A percentile compares a stretch with the other conserved stretches of the same genome.
phyloP scores from a whole-genome alignment of 2,329 filamentous ascomycete genomes.

The Claviceps sp. region DNA sequence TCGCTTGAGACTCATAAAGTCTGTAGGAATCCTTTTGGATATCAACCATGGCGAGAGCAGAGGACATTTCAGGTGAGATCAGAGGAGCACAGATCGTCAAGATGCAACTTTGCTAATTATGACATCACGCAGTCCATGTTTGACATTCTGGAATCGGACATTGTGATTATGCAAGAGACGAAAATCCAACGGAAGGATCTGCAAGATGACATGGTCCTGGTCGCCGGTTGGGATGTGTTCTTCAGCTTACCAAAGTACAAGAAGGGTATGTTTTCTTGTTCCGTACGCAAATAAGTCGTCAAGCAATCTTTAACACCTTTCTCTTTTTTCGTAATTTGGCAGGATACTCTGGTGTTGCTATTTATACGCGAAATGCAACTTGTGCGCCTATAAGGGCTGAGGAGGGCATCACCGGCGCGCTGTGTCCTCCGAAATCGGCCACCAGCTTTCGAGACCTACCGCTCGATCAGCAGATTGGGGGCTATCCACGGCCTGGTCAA shows the following conservation, averaged over 20 bases:
- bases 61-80: slow-evolving; percentile 50
- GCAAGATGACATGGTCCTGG: slow-evolving; percentile 86
- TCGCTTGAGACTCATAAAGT: background rate
- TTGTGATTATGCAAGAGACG: slow-evolving; percentile 87
- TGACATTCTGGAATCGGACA: slow-evolving; percentile 80
- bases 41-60: slow-evolving; percentile 66
- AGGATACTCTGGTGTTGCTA: slow-evolving; percentile 93
- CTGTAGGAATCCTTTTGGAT: slow-evolving; percentile 64
- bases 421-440: slow-evolving; percentile 59
- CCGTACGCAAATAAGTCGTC: background rate
- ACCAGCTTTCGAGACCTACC: slow-evolving; percentile 64
- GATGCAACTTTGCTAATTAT: background rate
- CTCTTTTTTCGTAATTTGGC: background rate
- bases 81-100: background rate
- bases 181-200: slow-evolving; percentile 94
- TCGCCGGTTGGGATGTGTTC: slow-evolving; percentile 91
- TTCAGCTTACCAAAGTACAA: slow-evolving; percentile 90
- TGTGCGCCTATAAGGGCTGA: slow-evolving; percentile 84
- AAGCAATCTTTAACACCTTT: background rate
- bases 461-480: slow-evolving; percentile 64
- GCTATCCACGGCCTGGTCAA: slow-evolving; percentile 64
- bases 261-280: slow-evolving; percentile 49
- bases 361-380: slow-evolving; percentile 79
- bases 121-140: slow-evolving; percentile 61
- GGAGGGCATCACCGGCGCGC: slow-evolving; percentile 78